A percentile compares a stretch with the other conserved stretches of the same genome.
These are phyloP conservation scores for Tetracentron sinense DNA, from an alignment of 164 flowering plant species.

Conservation along the genomic window DNA sequence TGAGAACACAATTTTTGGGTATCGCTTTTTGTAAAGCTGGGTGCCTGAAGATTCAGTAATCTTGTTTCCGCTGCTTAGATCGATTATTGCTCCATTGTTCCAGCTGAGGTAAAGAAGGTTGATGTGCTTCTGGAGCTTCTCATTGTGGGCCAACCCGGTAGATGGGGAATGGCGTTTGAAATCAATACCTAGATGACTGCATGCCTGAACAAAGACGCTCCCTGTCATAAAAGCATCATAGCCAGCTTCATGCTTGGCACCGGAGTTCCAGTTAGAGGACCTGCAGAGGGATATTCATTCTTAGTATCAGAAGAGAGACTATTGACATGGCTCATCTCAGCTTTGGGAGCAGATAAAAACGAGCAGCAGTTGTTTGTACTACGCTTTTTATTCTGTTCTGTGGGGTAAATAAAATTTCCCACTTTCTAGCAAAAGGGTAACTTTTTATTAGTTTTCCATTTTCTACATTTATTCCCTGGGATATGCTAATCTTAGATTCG, in stretches of 20 bases:
- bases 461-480: no score
- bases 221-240: conserved; percentile 99
- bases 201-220: conserved; percentile 80
- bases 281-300: conserved; percentile 37
- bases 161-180: conserved; percentile 33
- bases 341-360: no score
- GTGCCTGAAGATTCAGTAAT: conserved; percentile 22
- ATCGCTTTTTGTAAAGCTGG: conserved; percentile 16
- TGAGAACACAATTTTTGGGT: conserved; percentile 33
- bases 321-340: background rate
- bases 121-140: conserved; percentile 54
- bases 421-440: no score
- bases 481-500: no score
- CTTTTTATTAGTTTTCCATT: no score
- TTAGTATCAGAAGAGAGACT: conserved; percentile 10
- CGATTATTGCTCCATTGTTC: conserved; percentile 57
- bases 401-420: no score
- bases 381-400: no score
- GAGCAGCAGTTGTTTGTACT: no score
- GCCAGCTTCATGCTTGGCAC: conserved; percentile 96
- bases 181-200: conserved; percentile 61
- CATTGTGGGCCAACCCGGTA: conserved; percentile 28
- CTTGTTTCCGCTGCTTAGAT: conserved; percentile 52
- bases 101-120: conserved; percentile 78
- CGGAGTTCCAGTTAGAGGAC: conserved; percentile 79